Base-by-base conservation (phyloP, 1,139 yeast species). In the Spathaspora sp. region DNA sequence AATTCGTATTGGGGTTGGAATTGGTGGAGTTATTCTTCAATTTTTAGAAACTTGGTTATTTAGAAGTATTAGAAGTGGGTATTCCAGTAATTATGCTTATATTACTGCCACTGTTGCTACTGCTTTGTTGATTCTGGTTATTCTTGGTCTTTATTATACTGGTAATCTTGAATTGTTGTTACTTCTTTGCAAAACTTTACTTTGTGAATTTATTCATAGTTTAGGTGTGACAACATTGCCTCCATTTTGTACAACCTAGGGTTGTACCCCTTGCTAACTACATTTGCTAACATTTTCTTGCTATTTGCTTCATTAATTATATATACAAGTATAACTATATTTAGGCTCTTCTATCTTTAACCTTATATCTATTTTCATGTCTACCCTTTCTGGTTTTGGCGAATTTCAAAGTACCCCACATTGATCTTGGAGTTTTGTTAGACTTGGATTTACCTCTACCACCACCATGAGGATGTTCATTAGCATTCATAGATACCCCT, bases 381-480 rank as follows among this genome's bases (percentile, higher is more conserved):
- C 87, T 89, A 63, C 95, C 95, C 60, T 86, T 84, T 72, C 99
- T 85, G 29, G 99, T 93, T 81, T 90, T 91, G 74, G 84, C 91
- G 49, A 89, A 87, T 68, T 93, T 95, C 80, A 91, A 91, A 56
- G 85, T 85, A 63, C 99, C 99, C 97, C 98, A 93, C 70, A 95
- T 95, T 50, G 97, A 88, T 75, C 87, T 90, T 11, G 98, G 88
- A 46, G 87, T 80, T 74, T 89, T 91, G 70, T 91, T 91, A 54
- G 96, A 89, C 82, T 95, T 93, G 49, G 96, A 88, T 69, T 93
- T 95, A 81, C 99, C 99, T 80, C 99, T 86, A 73, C 99, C 99
- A 86, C 99, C 99, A 78, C 99, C 99, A 62, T 90, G 95, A 56
- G 99, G 99, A 75, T 93, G 99, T 70, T 93, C 98, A 63, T 84